Conservation (phyloP, 1,284 basidiomycete species). For the Calocybe gambosa region DNA sequence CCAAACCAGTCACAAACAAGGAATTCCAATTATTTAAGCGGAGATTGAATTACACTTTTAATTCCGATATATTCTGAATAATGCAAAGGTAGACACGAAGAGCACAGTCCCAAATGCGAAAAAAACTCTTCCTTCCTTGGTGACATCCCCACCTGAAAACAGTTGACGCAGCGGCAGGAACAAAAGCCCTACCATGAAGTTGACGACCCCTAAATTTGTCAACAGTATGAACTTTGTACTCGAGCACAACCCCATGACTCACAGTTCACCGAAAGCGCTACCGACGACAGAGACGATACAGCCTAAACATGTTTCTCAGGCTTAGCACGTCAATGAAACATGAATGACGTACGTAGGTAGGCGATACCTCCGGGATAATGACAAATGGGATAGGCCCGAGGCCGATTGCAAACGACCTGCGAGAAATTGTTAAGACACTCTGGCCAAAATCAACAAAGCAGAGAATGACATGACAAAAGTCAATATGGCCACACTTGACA, state of each 20-base stretch:
- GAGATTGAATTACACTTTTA: constrained; percentile 16
- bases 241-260: constrained; percentile 18
- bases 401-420: constrained; percentile 80
- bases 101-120: constrained; percentile 66
- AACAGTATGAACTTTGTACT: not conserved
- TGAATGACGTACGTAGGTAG: constrained; percentile 51
- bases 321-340: not conserved
- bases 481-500: constrained; percentile 76
- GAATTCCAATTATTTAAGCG: constrained; percentile 13
- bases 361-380: constrained; percentile 89
- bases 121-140: constrained; percentile 76
- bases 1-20: constrained; percentile 10
- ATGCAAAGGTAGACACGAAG: constrained; percentile 27
- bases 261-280: constrained; percentile 84
- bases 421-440: constrained; percentile 4
- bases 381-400: constrained; percentile 93
- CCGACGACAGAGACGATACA: constrained; percentile 78
- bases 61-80: constrained; percentile 35
- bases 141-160: constrained; percentile 56
- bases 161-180: constrained; percentile 80
- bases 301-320: constrained; percentile 42
- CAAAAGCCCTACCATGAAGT: constrained; percentile 75
- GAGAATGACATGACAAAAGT: constrained; percentile 71
- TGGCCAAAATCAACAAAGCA: constrained; percentile 40
- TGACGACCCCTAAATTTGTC: constrained; percentile 59